Evolutionary conservation across 225 moss, liverwort and hornwort species (phyloP).

Genomic region (Straminergon stramineum): DNA sequence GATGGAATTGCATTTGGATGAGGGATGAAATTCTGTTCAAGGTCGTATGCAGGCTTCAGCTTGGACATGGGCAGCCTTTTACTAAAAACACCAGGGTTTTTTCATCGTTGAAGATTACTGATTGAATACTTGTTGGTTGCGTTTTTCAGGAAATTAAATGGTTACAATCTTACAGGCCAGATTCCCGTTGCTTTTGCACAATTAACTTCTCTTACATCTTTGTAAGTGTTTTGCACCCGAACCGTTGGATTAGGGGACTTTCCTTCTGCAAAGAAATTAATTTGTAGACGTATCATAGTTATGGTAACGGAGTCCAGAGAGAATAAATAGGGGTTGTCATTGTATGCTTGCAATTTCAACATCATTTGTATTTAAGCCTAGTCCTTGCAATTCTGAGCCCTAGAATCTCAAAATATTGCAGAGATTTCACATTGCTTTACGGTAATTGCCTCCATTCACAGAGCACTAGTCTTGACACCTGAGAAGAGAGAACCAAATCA

Average conservation of each 20-base stretch:
- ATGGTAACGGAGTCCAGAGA: background rate
- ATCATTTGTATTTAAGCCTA: background rate
- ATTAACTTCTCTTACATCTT: slow-evolving; percentile 5
- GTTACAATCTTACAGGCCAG: slow-evolving; percentile 23
- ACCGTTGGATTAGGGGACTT: background rate
- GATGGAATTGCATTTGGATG: no score
- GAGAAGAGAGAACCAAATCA: background rate
- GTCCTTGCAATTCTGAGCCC: background rate
- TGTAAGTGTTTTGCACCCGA: slow-evolving; percentile 9
- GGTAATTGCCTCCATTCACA: background rate
- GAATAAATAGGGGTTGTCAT: background rate
- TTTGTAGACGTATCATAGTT: background rate
- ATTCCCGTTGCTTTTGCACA: slow-evolving; percentile 1
- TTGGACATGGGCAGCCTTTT: background rate
- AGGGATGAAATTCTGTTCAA: background rate
- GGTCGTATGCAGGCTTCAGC: background rate
- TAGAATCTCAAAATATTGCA: background rate
- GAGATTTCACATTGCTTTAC: background rate
- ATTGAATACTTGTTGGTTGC: background rate
- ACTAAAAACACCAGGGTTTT: background rate
- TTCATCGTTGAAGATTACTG: background rate
- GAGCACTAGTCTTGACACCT: background rate
- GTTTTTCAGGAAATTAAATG: background rate
- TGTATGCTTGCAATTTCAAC: background rate
- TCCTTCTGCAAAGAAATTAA: background rate